A percentile compares a stretch with the other conserved stretches of the same genome.
These are phyloP conservation scores for Metarhizium anisopliae DNA, from an alignment of 2,329 filamentous ascomycete genomes.

Conservation along the genomic window DNA sequence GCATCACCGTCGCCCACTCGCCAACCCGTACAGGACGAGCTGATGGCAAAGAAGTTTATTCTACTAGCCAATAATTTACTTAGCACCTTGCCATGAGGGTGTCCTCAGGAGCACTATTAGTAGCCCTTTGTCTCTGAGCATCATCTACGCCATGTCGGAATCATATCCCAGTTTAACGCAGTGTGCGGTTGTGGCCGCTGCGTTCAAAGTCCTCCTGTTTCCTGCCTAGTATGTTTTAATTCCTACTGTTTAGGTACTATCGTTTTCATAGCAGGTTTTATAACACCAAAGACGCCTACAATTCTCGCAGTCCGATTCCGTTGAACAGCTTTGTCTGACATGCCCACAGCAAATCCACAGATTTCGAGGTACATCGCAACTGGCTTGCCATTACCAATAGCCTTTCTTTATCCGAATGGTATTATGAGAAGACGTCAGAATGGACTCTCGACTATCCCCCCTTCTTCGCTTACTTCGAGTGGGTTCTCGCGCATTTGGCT, in stretches of 20 bases:
- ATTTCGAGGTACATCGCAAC: slow-evolving; percentile 98
- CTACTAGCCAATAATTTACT: neutral
- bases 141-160: slow-evolving; percentile 55
- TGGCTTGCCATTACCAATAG: slow-evolving; percentile 96
- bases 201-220: slow-evolving; percentile 86
- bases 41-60: neutral
- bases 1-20: neutral
- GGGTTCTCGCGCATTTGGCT: slow-evolving; percentile 75
- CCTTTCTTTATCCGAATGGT: slow-evolving; percentile 82
- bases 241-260: slow-evolving; percentile 1
- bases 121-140: neutral
- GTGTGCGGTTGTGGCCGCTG: slow-evolving; percentile 76
- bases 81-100: neutral
- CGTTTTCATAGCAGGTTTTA: neutral
- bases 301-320: no score
- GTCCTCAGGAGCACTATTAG: neutral
- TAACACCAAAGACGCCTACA: no score
- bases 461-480: slow-evolving; percentile 97
- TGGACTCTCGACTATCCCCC: slow-evolving; percentile 99
- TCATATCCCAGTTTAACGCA: slow-evolving; percentile 81
- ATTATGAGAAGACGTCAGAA: slow-evolving; percentile 95
- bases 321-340: neutral
- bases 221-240: slow-evolving; percentile 74
- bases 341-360: slow-evolving; percentile 77
- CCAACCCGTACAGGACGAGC: neutral